Percentiles rank a stretch among this genome's conserved stretches.
Conservation (phyloP, 148 eudicot species). For the Arctostaphylos glauca region DNA sequence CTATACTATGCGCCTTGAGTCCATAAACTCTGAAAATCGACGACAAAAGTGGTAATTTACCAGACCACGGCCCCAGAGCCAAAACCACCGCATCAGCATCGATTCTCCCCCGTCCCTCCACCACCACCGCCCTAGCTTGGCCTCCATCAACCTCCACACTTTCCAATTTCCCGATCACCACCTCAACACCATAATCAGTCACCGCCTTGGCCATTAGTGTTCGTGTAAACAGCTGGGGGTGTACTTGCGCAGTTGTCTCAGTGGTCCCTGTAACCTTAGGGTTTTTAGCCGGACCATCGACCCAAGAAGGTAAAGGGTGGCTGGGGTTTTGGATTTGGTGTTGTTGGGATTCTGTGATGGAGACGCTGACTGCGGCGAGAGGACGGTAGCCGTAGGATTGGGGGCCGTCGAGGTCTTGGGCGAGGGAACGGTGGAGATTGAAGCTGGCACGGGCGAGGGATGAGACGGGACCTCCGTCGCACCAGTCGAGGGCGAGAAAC, state of each 20-base stretch:
- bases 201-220: conserved; percentile 54
- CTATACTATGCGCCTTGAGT: conserved; percentile 77
- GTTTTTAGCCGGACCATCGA: conserved; percentile 50
- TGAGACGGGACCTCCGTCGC: conserved; percentile 63
- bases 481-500: conserved; percentile 82
- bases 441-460: conserved; percentile 82
- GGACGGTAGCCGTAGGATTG: conserved; percentile 75
- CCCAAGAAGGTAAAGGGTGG: conserved; percentile 57
- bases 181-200: conserved; percentile 59
- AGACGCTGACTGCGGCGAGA: conserved; percentile 56
- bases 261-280: conserved; percentile 52
- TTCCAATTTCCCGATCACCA: conserved; percentile 69
- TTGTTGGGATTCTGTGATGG: conserved; percentile 38
- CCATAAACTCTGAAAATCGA: conserved; percentile 71
- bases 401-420: conserved; percentile 58
- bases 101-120: conserved; percentile 54
- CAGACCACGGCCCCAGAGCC: conserved; percentile 89
- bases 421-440: conserved; percentile 56
- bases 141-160: conserved; percentile 42
- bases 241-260: conserved; percentile 81
- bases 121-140: conserved; percentile 40
- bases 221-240: conserved; percentile 65
- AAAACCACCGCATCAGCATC: conserved; percentile 69
- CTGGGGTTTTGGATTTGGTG: background rate
- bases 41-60: conserved; percentile 40